Base-by-base conservation (phyloP, 257 asterid genomes). In the Nicotiana obtusifolia region DNA sequence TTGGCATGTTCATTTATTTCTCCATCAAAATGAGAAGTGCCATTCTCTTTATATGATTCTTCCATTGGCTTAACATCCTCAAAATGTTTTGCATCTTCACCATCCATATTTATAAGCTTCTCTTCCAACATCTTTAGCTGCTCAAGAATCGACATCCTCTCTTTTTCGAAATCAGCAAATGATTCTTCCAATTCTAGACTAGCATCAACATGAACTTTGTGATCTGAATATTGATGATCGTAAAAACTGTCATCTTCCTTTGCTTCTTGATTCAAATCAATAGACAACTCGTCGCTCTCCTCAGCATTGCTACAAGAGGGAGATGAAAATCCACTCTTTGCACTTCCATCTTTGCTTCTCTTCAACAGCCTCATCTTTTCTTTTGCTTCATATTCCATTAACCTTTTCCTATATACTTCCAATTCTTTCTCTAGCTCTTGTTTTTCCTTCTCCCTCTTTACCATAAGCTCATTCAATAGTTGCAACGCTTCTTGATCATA, bases 401-500 rank as follows among this genome's bases (percentile, higher is more conserved):
- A 77, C 88, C 88, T 93, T 90, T 88, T 92, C 87, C 96, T 89
- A 59, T 86, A 90, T 1, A 81, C 83, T 64, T 91, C 93, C 80
- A 90, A 37, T 84, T 91, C 96, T 82, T 85, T 92, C 84, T 93
- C 98, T 59, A 96, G 81, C 89, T 93, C 98, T 31, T 90, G 92
- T 31, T 94, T 96, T 65, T 96, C 99, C 91, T 86, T 94, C 89
- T 94, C 99, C 77, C 98, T 88, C 88, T 92, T 96, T 81, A 92
- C 90, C 98, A 96, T 92, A 37, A 96, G 94, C 83, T 94, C 98
- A 56, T 94, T 96, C 86, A 96, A 57, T 66, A 96, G 94, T 61
- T 96, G 98, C 92, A 96, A 65, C 24, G 99, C 99, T 87, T 96
- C 99, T 87, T 96, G 99, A 84, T 96, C 99, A 17, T 96, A 96